Percentiles rank a stretch among this genome's conserved stretches.
Evolutionary conservation across 2,329 filamentous ascomycete genomes (phyloP).

Genomic region (Botrytis deweyae): DNA sequence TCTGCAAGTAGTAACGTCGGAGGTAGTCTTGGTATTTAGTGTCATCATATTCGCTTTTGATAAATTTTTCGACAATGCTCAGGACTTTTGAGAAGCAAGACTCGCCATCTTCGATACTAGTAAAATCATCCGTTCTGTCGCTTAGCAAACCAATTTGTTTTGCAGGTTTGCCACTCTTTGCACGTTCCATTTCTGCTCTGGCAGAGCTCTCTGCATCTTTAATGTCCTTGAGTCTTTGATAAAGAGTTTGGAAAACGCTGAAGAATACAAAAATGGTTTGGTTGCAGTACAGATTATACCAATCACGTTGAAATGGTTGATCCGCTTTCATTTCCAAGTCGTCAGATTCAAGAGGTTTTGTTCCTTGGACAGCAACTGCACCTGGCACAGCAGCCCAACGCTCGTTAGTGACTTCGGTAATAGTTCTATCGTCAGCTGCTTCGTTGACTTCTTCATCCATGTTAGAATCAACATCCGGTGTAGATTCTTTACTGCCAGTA

Average conservation of each 20-base stretch:
- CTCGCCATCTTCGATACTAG: conserved; percentile 56
- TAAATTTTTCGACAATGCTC: conserved; percentile 80
- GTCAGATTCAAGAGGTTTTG: conserved; percentile 52
- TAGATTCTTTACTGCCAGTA: conserved; percentile 81
- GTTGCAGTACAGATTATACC: conserved; percentile 90
- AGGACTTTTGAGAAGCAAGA: conserved; percentile 85
- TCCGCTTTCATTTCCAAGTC: conserved; percentile 70
- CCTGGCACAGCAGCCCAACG: conserved; percentile 63
- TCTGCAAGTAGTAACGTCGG: conserved; percentile 85
- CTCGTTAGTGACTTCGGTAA: conserved; percentile 63
- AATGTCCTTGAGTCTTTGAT: conserved; percentile 77
- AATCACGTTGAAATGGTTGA: conserved; percentile 74
- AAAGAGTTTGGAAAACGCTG: conserved; percentile 88
- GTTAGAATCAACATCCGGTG: conserved; percentile 76
- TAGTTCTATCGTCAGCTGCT: conserved; percentile 54
- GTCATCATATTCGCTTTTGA: conserved; percentile 79
- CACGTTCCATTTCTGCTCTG: conserved; percentile 68
- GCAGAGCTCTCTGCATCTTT: conserved; percentile 78
- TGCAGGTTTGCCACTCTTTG: conserved; percentile 75
- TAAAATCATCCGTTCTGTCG: conserved; percentile 75
- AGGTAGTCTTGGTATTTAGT: conserved; percentile 84
- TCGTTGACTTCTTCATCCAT: conserved; percentile 75
- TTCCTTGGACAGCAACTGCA: conserved; percentile 53
- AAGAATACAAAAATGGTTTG: conserved; percentile 93
- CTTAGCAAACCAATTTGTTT: conserved; percentile 80